Conservation (phyloP, 2,329 filamentous ascomycete species). For the Alternaria sp. region DNA sequence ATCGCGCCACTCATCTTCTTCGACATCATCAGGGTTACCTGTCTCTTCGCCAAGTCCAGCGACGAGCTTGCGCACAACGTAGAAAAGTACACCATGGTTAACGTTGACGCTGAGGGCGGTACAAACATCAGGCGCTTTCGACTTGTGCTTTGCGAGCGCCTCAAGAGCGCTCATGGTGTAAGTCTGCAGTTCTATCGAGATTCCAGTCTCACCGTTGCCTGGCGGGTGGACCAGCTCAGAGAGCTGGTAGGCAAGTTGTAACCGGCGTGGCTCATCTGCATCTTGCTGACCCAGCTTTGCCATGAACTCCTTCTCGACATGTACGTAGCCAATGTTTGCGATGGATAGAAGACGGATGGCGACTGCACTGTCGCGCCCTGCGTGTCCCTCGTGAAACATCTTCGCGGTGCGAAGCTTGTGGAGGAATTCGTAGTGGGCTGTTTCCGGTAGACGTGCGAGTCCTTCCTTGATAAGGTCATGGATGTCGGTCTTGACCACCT, state of each 20-base stretch:
- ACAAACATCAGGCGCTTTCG: conserved; percentile 81
- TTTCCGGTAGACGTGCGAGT: conserved; percentile 70
- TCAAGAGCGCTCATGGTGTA: conserved; percentile 83
- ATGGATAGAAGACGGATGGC: conserved; percentile 85
- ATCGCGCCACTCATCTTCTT: conserved; percentile 90
- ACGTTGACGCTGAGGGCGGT: conserved; percentile 94
- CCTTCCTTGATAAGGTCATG: conserved; percentile 55
- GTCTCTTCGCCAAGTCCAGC: conserved; percentile 71
- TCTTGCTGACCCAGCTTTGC: conserved; percentile 88
- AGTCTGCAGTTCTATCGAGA: conserved; percentile 81
- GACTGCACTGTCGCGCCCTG: conserved; percentile 77
- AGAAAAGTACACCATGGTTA: conserved; percentile 93
- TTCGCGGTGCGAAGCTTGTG: conserved; percentile 85
- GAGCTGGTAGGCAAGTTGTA: conserved; percentile 91
- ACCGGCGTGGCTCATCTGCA: conserved; percentile 84
- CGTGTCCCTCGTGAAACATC: conserved; percentile 71
- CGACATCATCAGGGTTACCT: conserved; percentile 62
- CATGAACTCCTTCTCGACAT: conserved; percentile 81
- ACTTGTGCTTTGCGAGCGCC: conserved; percentile 80
- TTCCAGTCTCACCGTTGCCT: conserved; percentile 69
- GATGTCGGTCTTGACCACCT: conserved; percentile 53
- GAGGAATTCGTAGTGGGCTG: conserved; percentile 83
- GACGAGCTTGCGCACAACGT: conserved; percentile 89
- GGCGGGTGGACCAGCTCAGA: conserved; percentile 90
- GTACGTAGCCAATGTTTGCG: conserved; percentile 89